These are phyloP conservation scores for Speleostelium caveatum DNA, from an alignment of 78 protist genomes.

Conservation along the genomic window DNA sequence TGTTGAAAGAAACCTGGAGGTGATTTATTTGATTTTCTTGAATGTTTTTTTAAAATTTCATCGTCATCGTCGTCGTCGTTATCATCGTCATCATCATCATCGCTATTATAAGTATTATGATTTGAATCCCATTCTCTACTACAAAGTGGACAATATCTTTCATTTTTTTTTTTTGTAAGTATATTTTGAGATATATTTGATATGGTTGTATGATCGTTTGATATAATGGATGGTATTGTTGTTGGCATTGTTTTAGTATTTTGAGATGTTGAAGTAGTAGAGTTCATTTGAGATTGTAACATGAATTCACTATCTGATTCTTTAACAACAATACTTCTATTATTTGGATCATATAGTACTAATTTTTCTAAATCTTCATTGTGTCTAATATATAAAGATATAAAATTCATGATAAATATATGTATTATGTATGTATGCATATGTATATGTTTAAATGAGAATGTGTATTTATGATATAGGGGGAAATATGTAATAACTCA, in stretches of 20 bases:
- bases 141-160: neutral
- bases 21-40: neutral
- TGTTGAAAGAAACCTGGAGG: neutral
- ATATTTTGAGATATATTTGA: neutral
- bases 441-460: too few relatives aligned
- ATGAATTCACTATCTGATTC: neutral
- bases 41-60: neutral
- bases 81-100: neutral
- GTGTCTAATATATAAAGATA: constrained; percentile 15
- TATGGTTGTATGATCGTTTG: too few relatives aligned
- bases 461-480: too few relatives aligned
- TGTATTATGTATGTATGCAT: neutral
- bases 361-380: constrained; percentile 63
- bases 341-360: constrained; percentile 52
- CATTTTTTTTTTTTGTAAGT: neutral
- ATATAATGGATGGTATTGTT: neutral
- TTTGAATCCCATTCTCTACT: neutral
- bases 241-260: neutral
- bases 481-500: neutral
- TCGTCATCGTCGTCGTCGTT: neutral
- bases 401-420: neutral
- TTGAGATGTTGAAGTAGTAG: too few relatives aligned
- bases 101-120: neutral
- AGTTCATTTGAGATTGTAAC: too few relatives aligned
- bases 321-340: constrained; percentile 11